Percentiles rank a stretch among this genome's conserved stretches.
phyloP scores from a whole-genome alignment of 495 filamentous ascomycete genomes.

The Neurospora sp. region DNA sequence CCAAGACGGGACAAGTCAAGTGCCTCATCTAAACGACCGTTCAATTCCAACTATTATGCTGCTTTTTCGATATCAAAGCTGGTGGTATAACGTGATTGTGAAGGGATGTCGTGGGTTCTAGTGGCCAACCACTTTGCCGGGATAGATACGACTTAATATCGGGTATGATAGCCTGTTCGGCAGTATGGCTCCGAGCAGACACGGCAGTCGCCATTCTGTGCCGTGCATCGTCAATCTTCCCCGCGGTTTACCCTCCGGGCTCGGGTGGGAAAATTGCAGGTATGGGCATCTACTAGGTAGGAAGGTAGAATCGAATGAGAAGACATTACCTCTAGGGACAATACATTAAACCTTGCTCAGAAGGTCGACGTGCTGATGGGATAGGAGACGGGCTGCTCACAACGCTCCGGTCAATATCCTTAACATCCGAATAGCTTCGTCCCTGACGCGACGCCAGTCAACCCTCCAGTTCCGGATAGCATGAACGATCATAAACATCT shows the following conservation, averaged over 20 bases:
- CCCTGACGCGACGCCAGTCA: background rate
- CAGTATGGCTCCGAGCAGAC: constrained; percentile 9
- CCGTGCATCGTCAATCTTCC: too few species aligned
- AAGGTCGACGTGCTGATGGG: background rate
- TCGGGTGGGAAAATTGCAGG: too few species aligned
- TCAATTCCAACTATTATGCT: background rate
- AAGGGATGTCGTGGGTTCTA: background rate
- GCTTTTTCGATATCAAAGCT: background rate
- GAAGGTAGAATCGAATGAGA: background rate
- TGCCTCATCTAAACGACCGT: background rate
- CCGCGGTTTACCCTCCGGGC: too few species aligned
- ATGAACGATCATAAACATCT: background rate
- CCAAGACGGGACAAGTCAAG: constrained; percentile 8
- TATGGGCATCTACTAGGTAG: too few species aligned
- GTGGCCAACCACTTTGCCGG: constrained; percentile 8
- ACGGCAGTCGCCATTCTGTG: constrained; percentile 5
- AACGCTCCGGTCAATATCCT: background rate
- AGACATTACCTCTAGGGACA: background rate
- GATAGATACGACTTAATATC: constrained; percentile 10
- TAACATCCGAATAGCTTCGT: background rate
- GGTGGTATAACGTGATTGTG: background rate
- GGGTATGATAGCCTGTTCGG: constrained; percentile 19
- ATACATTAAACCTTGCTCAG: background rate
- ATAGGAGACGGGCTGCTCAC: background rate
- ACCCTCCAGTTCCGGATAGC: background rate